Base-by-base conservation (phyloP, 768 basidiomycete genomes). In the Fistulinella prunicolor region DNA sequence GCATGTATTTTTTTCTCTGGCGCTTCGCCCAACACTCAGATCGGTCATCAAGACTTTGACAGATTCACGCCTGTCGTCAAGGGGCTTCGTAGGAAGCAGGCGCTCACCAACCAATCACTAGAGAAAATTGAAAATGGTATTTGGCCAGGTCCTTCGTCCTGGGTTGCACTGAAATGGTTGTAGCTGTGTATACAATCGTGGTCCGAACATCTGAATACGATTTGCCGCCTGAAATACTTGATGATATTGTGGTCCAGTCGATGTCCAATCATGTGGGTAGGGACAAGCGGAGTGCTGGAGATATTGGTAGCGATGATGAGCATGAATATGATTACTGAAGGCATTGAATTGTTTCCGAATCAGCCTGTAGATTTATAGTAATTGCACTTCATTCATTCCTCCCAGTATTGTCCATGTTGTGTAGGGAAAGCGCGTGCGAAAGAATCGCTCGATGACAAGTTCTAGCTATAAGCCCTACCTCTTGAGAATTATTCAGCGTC, bases 91-190 rank as follows among this genome's bases (percentile, higher is more conserved):
- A 94, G 90, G 73, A 99, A 99, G 70, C 93, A 96, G 62, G 64
- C 71, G 3, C 89, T 95, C 16, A 95, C 94, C 1, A 69, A 76
- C 3, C 83, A 89, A 57, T 95, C 92, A n/a, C 74, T 99, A 8
- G 81, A 84, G 61, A 99, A 98, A 69, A 94, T 98, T 42, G 95
- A 99, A 76, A 81, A 86, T 59, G 92, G 94, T 95, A 54, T 38
- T 29, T 30, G 10, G 10, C 2, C 51, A 19, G 35, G 14, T 46
- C 49, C 22, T n/a, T 46, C 23, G 32, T 41, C n/a, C 28, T 20
- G n/a, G n/a, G 23, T 20, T 40, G 6, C 7, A 17, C 30, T 59
- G 30, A 57, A 46, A 40, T 44, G 12, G 35, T 44, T 38, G 8
- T 51, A 90, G 89, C 84, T 38, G 81, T 79, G 38, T 91, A 89